Conservation (phyloP, 768 basidiomycete genomes). For the Lentinus tigrinus region DNA sequence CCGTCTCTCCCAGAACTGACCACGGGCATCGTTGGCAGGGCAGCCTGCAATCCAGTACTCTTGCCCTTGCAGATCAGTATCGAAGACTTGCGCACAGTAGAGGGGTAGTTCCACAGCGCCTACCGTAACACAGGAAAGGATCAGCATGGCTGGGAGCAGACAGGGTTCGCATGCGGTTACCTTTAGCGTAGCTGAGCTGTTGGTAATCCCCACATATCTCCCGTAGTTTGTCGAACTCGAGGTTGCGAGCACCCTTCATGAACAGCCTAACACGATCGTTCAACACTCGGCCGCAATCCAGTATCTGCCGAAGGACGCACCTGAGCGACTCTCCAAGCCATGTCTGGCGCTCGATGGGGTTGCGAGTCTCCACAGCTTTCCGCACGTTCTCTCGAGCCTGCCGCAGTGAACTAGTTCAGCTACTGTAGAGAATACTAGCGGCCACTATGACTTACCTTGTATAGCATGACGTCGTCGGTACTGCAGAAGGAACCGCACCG, state of each 20-base stretch:
- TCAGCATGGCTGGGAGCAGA: neutral
- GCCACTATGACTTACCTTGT: conserved; percentile 65
- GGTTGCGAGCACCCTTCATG: conserved; percentile 79
- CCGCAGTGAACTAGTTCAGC: neutral
- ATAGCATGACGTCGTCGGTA: conserved; percentile 95
- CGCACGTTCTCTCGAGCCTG: conserved; percentile 93
- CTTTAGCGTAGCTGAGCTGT: conserved; percentile 78
- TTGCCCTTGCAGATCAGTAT: conserved; percentile 70
- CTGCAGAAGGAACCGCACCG: conserved; percentile 98
- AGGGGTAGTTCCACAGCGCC: conserved; percentile 87
- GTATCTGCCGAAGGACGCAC: conserved; percentile 38
- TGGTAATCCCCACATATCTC: conserved; percentile 92
- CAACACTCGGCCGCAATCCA: neutral
- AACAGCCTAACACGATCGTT: conserved; percentile 60
- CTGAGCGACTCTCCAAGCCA: conserved; percentile 85
- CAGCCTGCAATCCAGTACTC: conserved; percentile 74
- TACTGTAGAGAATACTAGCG: neutral
- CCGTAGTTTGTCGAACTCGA: conserved; percentile 80
- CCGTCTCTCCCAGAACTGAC: conserved; percentile 57
- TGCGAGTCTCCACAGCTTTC: conserved; percentile 80
- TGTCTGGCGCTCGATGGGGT: conserved; percentile 70
- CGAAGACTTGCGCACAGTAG: conserved; percentile 75
- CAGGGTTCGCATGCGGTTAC: conserved; percentile 34
- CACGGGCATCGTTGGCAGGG: conserved; percentile 50
- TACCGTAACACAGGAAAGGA: conserved; percentile 25